Evolutionary conservation across 768 basidiomycete species (phyloP), one percentile per base, ranked within the genome.

Genomic region (Auricularia auricula-judae): DNA sequence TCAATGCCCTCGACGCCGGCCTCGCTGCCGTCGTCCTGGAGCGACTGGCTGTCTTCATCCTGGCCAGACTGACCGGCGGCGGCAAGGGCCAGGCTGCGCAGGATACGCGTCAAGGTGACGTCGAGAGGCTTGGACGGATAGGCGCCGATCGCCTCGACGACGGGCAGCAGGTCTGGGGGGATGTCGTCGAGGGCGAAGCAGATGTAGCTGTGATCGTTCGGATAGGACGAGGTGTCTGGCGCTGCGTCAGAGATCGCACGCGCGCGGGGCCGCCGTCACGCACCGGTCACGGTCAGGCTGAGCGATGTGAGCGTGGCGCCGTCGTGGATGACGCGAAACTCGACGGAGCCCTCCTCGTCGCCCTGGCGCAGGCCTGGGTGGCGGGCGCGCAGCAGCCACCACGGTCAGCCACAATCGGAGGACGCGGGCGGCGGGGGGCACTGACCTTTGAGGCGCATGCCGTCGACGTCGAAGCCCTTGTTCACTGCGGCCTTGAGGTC

Each of bases 141-240:
- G 4, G 76, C 75, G 0, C 82, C 71, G 23, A 87, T 71, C 33
- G 74, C 75, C 65, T 81, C 80, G 21, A 86, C 68, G 14, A 82
- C 75, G 8, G 71, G 67, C 63, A 77, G 71, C 16, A 87, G 65
- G 16, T 75, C 72, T 0, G 75, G 63, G 0, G 80, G 74, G 7
- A 83, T 68, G 36, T 79, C 77, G 63, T 84, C 81, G 43, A 79
- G 76, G 14, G 82, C 77, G 66, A 83, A 86, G 62, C 83, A 79
- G 68, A 87, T 81, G 63, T 81, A 80, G 0, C 79, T 76, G 70
- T 88, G 87, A 65, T 74, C 76, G 34, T 74, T 74, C 0, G 88
- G 88, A 70, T 89, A 89, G 62, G 85, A 84, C 10, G 86, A 84
- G 1, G 86, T 82, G 68, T 87, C 86, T 86, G 66, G 21, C 51